phyloP scores from a whole-genome alignment of 768 basidiomycete genomes.

The Crepidotus variabilis region DNA sequence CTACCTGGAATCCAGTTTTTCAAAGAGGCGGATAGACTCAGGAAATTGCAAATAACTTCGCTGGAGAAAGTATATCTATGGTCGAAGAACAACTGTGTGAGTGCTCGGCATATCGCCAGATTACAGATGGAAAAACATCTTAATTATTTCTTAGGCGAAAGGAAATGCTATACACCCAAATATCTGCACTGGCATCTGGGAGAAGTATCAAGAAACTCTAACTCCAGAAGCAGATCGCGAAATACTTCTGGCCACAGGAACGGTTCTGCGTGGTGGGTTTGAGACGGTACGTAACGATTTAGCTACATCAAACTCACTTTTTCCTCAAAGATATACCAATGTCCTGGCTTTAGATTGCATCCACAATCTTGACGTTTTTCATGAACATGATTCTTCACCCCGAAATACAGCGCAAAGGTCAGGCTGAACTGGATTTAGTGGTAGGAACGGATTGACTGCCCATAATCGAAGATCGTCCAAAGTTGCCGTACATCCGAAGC shows the following conservation, averaged over 20 bases:
- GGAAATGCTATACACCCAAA: neutral
- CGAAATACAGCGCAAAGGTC: constrained; percentile 39
- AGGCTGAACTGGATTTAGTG: constrained; percentile 30
- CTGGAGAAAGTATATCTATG: constrained; percentile 32
- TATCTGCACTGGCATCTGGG: neutral
- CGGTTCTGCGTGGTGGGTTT: neutral
- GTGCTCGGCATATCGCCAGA: no score
- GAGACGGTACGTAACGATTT: neutral
- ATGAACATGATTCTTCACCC: constrained; percentile 43
- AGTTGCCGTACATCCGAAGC: constrained; percentile 46
- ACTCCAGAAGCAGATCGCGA: neutral
- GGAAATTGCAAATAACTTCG: constrained; percentile 30
- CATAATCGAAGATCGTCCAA: constrained; percentile 32
- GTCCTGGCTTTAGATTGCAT: constrained; percentile 32
- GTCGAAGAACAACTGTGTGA: constrained; percentile 42
- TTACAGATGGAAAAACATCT: no score
- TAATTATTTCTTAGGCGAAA: neutral
- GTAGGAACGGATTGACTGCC: constrained; percentile 35
- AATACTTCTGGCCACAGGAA: neutral
- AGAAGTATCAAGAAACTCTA: neutral
- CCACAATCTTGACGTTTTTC: constrained; percentile 39
- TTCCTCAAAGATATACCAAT: neutral
- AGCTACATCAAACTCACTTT: neutral
- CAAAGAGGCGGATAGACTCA: constrained; percentile 36
- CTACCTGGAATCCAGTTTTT: constrained; percentile 55